Evolutionary conservation across 371 early-diverging fungal genomes (phyloP), one percentile per base, ranked within the genome.

Genomic region (Actinomortierella wolfii): DNA sequence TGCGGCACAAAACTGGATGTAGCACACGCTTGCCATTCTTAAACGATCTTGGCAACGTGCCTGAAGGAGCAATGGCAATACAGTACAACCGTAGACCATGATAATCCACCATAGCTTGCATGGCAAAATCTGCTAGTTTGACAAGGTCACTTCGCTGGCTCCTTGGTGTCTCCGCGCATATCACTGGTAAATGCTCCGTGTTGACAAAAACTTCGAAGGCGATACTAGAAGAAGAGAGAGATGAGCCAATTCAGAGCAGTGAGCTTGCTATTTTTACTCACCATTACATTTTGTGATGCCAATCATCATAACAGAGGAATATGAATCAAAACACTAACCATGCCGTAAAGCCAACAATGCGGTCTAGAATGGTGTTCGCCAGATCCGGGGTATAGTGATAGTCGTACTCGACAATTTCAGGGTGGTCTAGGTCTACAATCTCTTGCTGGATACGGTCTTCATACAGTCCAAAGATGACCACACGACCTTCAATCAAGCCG

Each of bases 371-470:
- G 0, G 88, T 87, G 46, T 81, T 78, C 17, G 78, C 56, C 24
- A 92, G 56, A 58, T 88, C 83, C 11, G 61, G 62, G 0, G 83
- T 57, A 54, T 83, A 81, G 57, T 86, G 82, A 47, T 78, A 76
- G 23, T 86, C 84, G 51, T 79, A 81, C 15, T 75, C 57, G 11
- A 81, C 83, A 45, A 79, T 70, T 39, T 71, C 76, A 18, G 79
- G 80, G 48, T 76, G 76, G 7, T 59, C 70, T 7, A 69, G 50
- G 23, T 77, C 76, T 4, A 64, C 70, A 55, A 68, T 65, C 54
- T 87, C 83, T 52, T 88, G 89, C 28, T 89, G 81, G 26, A 91
- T 82, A 48, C 89, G 79, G 48, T 92, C 91, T 65, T 92, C 92
- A 57, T 88, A 92, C 29, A 83, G 71, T 17, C 93, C 93, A 66